Conservation (phyloP, 2,329 filamentous ascomycete species). For the Venturia nashicola region DNA sequence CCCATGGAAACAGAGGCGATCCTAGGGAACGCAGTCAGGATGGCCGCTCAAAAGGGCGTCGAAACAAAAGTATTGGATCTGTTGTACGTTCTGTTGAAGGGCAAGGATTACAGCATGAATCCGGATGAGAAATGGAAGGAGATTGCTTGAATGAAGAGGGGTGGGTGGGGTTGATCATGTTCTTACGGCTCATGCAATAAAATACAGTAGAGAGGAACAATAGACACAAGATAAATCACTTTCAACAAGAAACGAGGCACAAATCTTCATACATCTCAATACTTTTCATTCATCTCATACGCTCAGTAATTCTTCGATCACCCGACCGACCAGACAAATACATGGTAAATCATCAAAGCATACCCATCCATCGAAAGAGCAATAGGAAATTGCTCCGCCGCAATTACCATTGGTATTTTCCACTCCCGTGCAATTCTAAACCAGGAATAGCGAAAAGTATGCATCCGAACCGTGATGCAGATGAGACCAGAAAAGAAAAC, state of each 20-base stretch:
- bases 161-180: too few species aligned
- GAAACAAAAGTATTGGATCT: conserved; percentile 29
- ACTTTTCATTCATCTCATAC: neutral
- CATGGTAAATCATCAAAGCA: neutral
- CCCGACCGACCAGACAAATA: neutral
- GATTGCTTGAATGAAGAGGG: neutral
- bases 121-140: conserved; percentile 5
- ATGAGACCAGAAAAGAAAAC: neutral
- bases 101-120: conserved; percentile 4
- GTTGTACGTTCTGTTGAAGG: conserved; percentile 34
- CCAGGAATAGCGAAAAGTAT: neutral
- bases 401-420: conserved; percentile 1
- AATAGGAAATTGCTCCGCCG: neutral
- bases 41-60: conserved; percentile 29
- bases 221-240: neutral
- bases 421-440: neutral
- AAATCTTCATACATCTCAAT: neutral
- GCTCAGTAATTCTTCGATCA: neutral
- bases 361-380: neutral
- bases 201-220: neutral
- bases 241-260: neutral
- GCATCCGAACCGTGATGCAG: neutral
- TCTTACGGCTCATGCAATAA: too few species aligned
- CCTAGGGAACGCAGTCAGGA: conserved; percentile 32
- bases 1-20: conserved; percentile 40